phyloP scores from a whole-genome alignment of 192 early-diverging fungal species.

The Coemansia sp. region DNA sequence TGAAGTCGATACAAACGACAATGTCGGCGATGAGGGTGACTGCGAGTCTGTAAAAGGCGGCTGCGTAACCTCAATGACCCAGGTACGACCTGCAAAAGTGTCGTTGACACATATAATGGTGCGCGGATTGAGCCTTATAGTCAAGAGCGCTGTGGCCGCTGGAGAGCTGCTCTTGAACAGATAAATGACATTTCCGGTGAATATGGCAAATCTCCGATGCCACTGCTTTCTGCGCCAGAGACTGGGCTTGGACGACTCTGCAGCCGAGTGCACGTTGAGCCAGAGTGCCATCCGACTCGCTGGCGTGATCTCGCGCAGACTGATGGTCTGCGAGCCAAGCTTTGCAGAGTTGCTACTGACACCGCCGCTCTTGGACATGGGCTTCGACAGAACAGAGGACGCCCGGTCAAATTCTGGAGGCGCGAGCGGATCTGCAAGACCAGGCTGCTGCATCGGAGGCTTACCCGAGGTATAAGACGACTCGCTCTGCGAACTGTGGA shows the following conservation, averaged over 20 bases:
- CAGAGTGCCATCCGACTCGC: slow-evolving; percentile 51
- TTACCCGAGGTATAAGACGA: slow-evolving; percentile 34
- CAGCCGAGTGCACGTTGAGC: slow-evolving; percentile 38
- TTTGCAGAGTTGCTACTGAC: slow-evolving; percentile 14
- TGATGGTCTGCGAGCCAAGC: slow-evolving; percentile 15
- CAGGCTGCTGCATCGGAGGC: slow-evolving; percentile 5
- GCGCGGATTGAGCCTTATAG: slow-evolving; percentile 28
- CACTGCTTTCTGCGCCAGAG: slow-evolving; percentile 55
- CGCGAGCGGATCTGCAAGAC: slow-evolving; percentile 5
- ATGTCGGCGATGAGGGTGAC: background rate
- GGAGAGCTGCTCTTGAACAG: slow-evolving; percentile 55
- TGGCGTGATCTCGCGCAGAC: slow-evolving; percentile 52
- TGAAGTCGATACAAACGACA: background rate
- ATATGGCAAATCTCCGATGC: slow-evolving; percentile 52
- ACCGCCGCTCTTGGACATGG: slow-evolving; percentile 8
- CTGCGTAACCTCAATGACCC: slow-evolving; percentile 53
- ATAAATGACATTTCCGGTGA: slow-evolving; percentile 51
- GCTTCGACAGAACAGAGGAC: slow-evolving; percentile 20
- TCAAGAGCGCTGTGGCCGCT: slow-evolving; percentile 29
- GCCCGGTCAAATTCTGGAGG: slow-evolving; percentile 15
- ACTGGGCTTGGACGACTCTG: slow-evolving; percentile 20
- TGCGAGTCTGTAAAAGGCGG: slow-evolving; percentile 6
- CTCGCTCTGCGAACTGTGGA: slow-evolving; percentile 33
- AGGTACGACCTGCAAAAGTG: slow-evolving; percentile 48
- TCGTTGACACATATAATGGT: slow-evolving; percentile 55